phyloP scores from a whole-genome alignment of 164 flowering plant genomes.

The Chloranthus sessilifolius region DNA sequence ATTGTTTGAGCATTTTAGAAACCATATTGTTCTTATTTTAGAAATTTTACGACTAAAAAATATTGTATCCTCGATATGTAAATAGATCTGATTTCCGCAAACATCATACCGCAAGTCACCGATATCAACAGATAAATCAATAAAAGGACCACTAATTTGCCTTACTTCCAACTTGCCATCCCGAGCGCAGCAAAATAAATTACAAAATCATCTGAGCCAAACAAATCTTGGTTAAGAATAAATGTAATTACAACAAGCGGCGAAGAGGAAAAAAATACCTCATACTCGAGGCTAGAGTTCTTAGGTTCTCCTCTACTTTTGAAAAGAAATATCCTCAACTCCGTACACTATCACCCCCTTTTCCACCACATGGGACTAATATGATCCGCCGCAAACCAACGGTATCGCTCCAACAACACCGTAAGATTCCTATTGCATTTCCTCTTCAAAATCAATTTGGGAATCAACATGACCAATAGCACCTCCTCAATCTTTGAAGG shows the following conservation, averaged over 20 bases:
- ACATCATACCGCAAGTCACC: constrained; percentile 57
- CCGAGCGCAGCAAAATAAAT: constrained; percentile 29
- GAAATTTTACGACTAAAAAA: background rate
- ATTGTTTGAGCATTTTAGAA: too few species aligned
- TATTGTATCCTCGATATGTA: background rate
- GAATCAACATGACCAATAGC: too few species aligned
- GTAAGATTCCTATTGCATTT: constrained; percentile 23
- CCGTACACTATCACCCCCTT: constrained; percentile 43
- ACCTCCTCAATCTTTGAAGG: too few species aligned
- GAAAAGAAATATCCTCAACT: constrained; percentile 36
- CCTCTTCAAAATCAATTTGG: too few species aligned
- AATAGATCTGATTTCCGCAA: background rate
- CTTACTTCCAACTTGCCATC: constrained; percentile 40
- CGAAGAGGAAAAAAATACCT: constrained; percentile 35
- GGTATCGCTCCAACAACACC: constrained; percentile 14
- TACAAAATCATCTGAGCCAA: too few species aligned
- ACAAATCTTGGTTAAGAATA: background rate
- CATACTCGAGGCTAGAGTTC: constrained; percentile 54
- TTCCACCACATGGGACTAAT: too few species aligned
- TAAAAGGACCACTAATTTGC: constrained; percentile 37
- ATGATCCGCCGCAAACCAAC: constrained; percentile 14
- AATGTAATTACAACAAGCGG: background rate
- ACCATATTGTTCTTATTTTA: too few species aligned
- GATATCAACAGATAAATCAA: constrained; percentile 53
- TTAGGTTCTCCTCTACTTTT: constrained; percentile 26